Conservation (phyloP, 305 asterid genomes). For the Rubia occidens region DNA sequence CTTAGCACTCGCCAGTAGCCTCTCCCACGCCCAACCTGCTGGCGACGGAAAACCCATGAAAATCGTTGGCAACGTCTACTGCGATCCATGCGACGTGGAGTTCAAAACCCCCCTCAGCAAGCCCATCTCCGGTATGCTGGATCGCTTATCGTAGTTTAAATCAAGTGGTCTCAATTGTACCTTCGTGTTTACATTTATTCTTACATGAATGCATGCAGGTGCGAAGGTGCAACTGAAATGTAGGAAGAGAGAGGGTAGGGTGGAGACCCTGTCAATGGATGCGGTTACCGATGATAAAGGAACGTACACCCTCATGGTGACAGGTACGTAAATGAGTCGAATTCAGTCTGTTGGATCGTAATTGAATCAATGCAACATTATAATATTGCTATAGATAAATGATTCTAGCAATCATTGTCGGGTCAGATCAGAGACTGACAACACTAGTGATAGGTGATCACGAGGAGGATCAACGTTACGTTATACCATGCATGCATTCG, state of each 20-base stretch:
- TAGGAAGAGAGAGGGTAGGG: conserved; percentile 23
- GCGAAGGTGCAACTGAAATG: conserved; percentile 45
- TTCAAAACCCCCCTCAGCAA: conserved; percentile 35
- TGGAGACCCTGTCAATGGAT: conserved; percentile 22
- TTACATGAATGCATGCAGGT: neutral
- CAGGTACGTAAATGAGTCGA: conserved; percentile 30
- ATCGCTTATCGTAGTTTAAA: neutral
- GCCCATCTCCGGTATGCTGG: conserved; percentile 16
- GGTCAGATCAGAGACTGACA: neutral
- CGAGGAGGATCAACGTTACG: conserved; percentile 21
- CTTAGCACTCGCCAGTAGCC: conserved; percentile 32
- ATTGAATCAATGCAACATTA: neutral
- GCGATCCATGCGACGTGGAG: conserved; percentile 49
- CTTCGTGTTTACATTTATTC: neutral
- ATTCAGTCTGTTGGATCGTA: neutral
- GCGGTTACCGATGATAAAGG: conserved; percentile 30
- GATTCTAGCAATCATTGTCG: neutral
- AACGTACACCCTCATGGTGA: conserved; percentile 26
- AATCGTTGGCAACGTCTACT: conserved; percentile 42
- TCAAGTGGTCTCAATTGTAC: neutral
- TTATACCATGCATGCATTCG: too few species aligned
- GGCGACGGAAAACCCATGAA: conserved; percentile 11
- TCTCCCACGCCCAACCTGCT: conserved; percentile 16
- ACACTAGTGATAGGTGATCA: conserved; percentile 31
- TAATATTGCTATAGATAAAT: too few species aligned